Base-by-base conservation (phyloP, 1,139 yeast genomes). In the Saccharomyces hybrid region DNA sequence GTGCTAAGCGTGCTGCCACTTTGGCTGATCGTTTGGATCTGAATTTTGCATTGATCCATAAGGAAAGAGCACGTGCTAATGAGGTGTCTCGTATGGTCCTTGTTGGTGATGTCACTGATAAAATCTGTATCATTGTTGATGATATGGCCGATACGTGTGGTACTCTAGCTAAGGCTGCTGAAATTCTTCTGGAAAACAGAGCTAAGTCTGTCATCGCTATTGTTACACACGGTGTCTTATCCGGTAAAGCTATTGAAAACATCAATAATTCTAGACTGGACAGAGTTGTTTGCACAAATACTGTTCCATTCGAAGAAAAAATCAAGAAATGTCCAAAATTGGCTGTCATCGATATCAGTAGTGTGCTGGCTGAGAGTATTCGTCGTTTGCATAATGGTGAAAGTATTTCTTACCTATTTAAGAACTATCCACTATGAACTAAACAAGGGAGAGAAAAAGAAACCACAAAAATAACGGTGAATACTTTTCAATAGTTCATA, bases 131-230 rank as follows among this genome's bases (percentile, higher is more conserved):
- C 56, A 82, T 93, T 61, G 95, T 93, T 48, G 99, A 93, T 73
- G 99, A 93, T 70, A 91, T 93, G 96, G 99, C 98, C 50, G 99
- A 93, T 70, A 93, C 99, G 26, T 93, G 98, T 74, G 98, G 98
- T 56, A 93, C 99, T 3, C 76, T 93, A 62, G 95, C 91, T 58
- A 93, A 91, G 74, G 98, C 99, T 46, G 96, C 97, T 25, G 96
- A 91, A 63, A 84, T 93, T 5, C 76, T 93, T 57, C 72, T 91
- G 58, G 87, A 83, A 50, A 86, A 90, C 66, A 85, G 84, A 27
- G 98, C 98, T 20, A 76, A 81, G 96, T 93, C 34, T 20, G 23
- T 20, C 23, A 20, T 20, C 4, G 23, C 23, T 20, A 20, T 20
- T 20, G 23, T 20, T 20, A 93, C 99, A 4, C 99, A 93, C 71